phyloP scores from a whole-genome alignment of 176 grass and related monocot genomes.

The Panicum miliaceum region DNA sequence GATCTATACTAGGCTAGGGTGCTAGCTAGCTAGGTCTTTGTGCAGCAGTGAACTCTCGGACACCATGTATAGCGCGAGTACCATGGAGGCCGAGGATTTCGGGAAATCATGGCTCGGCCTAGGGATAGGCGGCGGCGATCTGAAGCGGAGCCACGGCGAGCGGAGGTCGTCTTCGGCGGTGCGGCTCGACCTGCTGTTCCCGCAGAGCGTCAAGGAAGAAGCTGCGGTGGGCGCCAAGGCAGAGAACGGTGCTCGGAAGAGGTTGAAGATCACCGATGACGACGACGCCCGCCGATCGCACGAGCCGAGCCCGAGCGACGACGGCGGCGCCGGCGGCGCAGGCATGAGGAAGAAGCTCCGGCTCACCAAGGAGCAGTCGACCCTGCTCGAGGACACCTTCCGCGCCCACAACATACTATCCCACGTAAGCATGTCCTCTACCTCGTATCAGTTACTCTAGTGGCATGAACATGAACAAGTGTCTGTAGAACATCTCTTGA shows the following conservation, averaged over 20 bases:
- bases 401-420: constrained; percentile 58
- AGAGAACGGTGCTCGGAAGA: not conserved
- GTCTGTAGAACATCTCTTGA: not conserved
- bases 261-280: not conserved
- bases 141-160: constrained; percentile 17
- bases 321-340: not conserved
- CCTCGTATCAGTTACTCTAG: not conserved
- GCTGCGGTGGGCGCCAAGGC: constrained; percentile 12
- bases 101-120: constrained; percentile 61
- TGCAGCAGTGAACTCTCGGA: not conserved
- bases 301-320: constrained; percentile 20
- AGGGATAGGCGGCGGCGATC: constrained; percentile 43
- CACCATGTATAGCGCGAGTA: not conserved
- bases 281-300: not conserved
- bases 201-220: constrained; percentile 35
- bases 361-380: constrained; percentile 65
- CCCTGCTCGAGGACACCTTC: constrained; percentile 69
- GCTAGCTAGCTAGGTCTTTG: not conserved
- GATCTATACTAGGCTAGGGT: not conserved
- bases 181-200: constrained; percentile 45
- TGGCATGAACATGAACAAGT: not conserved
- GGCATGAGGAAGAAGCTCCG: constrained; percentile 68
- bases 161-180: constrained; percentile 19
- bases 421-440: constrained; percentile 46
- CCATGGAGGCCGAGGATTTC: constrained; percentile 54